Conservation (phyloP, 2,329 filamentous ascomycete species). For the Hypoxylon sp. region DNA sequence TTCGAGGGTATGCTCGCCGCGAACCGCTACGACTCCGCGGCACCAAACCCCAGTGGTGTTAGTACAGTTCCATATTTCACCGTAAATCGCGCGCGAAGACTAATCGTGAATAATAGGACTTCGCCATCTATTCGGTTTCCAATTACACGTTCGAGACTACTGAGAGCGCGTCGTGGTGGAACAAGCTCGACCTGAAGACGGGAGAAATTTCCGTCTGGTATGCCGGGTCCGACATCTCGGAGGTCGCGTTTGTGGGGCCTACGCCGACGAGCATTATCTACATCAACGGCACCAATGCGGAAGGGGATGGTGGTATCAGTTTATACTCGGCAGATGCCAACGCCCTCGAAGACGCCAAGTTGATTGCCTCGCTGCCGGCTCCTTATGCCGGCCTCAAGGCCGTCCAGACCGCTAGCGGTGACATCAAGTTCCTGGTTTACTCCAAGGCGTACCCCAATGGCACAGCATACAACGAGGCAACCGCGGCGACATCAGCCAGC, state of each 20-base stretch:
- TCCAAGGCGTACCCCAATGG: conserved; percentile 68
- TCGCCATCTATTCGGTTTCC: conserved; percentile 61
- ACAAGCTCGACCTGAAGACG: conserved; percentile 65
- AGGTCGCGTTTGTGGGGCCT: conserved; percentile 68
- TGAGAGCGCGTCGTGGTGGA: conserved; percentile 60
- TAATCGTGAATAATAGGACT: conserved; percentile 48
- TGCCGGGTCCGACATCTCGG: conserved; percentile 64
- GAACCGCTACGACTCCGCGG: conserved; percentile 50
- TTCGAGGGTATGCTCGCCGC: conserved; percentile 51
- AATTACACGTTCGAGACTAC: conserved; percentile 72
- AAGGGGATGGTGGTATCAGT: conserved; percentile 56
- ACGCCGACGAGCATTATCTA: conserved; percentile 60
- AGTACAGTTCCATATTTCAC: conserved; percentile 33
- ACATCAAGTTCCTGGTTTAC: conserved; percentile 57
- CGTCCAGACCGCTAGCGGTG: conserved; percentile 47
- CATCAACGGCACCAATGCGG: conserved; percentile 61
- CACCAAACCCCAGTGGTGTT: conserved; percentile 51
- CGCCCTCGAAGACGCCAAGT: conserved; percentile 45
- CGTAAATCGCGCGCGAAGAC: conserved; percentile 7
- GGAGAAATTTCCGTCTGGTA: conserved; percentile 66
- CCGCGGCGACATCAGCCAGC: conserved; percentile 59
- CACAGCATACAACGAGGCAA: conserved; percentile 65
- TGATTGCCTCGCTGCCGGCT: conserved; percentile 53
- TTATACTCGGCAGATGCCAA: conserved; percentile 54
- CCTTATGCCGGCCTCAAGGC: conserved; percentile 56